Evolutionary conservation across 768 basidiomycete genomes (phyloP), one percentile per base, ranked within the genome.

Genomic region (Trametes gibbosa): DNA sequence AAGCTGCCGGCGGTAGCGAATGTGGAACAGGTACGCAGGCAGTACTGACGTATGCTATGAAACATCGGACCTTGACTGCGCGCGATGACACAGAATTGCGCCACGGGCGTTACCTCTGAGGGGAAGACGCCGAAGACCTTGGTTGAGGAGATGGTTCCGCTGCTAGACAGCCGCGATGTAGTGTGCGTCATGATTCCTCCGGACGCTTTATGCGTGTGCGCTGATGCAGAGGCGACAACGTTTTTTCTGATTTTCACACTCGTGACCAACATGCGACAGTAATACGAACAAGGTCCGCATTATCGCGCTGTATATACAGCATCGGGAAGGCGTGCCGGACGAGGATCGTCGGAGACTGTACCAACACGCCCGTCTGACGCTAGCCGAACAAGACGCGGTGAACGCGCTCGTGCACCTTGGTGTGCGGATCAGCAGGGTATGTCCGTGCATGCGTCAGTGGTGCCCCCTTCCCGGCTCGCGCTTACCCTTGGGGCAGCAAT

Each of bases 121-220:
- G 95, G 95, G 1, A 98, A 97, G 75, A 79, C 85, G n/a, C 97
- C 97, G 1, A 98, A 97, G 71, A 84, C 83, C 0, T 75, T 99
- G 3, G 95, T 99, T 1, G 97, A 98, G 70, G 95, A 99, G 71
- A 98, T 99, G 97, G 95, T 99, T 0, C 96, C 97, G 0, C 75
- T 99, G 29, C 79, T 99, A 24, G 96, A 95, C 68, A 88, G 90
- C 69, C 81, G 86, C 53, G 87, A 90, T 17, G 84, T 98, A 56
- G 80, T 86, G 95, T 94, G 72, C 68, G 84, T 71, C 55, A 53
- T 53, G 29, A 10, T n/a, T 19, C 59, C 35, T 39, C 48, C 21
- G 53, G 14, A 24, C 43, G 35, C 53, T 42, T 27, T 42, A 40
- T 32, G 34, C 23, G 27, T 14, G 10, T 29, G 10, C 34, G 47